phyloP scores from a whole-genome alignment of 1,284 basidiomycete genomes.

The Porodaedalea pini region DNA sequence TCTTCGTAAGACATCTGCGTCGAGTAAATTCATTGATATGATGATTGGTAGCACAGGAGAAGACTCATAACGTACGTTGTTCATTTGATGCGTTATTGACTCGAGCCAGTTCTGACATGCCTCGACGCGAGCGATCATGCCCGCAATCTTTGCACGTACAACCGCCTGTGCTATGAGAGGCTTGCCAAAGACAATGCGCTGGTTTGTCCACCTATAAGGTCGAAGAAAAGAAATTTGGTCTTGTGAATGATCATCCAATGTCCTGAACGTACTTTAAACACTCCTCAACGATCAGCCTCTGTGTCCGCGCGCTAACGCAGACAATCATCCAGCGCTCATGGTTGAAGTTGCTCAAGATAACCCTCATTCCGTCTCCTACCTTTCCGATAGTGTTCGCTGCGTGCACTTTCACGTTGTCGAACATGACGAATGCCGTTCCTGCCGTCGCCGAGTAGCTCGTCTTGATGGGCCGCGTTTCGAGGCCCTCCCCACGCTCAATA shows the following conservation, averaged over 20 bases:
- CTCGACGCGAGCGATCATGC: conserved; percentile 89
- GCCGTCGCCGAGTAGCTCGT: conserved; percentile 83
- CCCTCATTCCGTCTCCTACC: conserved; percentile 79
- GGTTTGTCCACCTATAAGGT: conserved; percentile 66
- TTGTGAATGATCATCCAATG: not conserved
- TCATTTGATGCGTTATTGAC: conserved; percentile 88
- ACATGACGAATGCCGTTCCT: conserved; percentile 89
- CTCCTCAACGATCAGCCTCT: conserved; percentile 73
- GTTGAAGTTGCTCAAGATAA: conserved; percentile 85
- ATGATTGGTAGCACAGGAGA: not conserved
- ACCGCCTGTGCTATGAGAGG: conserved; percentile 90
- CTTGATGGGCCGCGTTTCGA: conserved; percentile 89
- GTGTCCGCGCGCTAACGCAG: conserved; percentile 65
- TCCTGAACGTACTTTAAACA: conserved; percentile 59
- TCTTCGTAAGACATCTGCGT: conserved; percentile 74
- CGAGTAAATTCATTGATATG: conserved; percentile 2
- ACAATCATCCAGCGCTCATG: conserved; percentile 87
- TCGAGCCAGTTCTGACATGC: conserved; percentile 89
- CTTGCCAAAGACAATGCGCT: conserved; percentile 85
- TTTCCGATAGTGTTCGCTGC: conserved; percentile 82
- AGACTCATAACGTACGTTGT: conserved; percentile 55
- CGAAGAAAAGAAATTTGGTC: not conserved
- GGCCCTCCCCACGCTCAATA: conserved; percentile 73
- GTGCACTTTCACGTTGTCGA: conserved; percentile 88
- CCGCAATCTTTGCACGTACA: conserved; percentile 82